Percentiles rank a stretch among this genome's conserved stretches.
Evolutionary conservation across 192 early-diverging fungal genomes (phyloP).

Genomic region (Coemansia sp.): DNA sequence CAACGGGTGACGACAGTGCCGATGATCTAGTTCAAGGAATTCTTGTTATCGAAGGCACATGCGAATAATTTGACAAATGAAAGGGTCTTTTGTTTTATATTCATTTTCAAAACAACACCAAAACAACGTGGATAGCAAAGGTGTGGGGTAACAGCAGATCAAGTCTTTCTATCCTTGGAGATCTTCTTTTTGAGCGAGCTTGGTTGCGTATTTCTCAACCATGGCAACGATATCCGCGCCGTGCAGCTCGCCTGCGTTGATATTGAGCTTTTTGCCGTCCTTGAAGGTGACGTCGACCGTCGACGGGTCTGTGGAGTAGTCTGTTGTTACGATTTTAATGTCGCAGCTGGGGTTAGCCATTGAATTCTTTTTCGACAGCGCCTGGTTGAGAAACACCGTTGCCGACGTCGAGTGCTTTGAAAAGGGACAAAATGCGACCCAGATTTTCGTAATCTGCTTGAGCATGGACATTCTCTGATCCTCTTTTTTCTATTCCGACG

Average conservation of each 20-base stretch:
- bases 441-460: slow-evolving; percentile 49
- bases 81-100: background rate
- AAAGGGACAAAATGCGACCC: slow-evolving; percentile 50
- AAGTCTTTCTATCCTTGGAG: slow-evolving; percentile 37
- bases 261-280: slow-evolving; percentile 41
- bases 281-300: slow-evolving; percentile 48
- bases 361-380: slow-evolving; percentile 43
- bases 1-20: background rate
- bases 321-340: slow-evolving; percentile 38
- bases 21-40: slow-evolving; percentile 11
- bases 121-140: background rate
- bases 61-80: background rate
- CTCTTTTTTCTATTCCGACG: background rate
- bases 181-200: slow-evolving; percentile 52
- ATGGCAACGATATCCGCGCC: slow-evolving; percentile 42
- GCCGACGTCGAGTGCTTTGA: slow-evolving; percentile 37
- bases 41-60: slow-evolving; percentile 24
- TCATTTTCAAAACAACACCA: background rate
- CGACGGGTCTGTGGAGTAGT: slow-evolving; percentile 31
- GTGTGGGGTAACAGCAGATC: background rate
- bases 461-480: slow-evolving; percentile 23
- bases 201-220: slow-evolving; percentile 44
- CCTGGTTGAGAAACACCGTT: slow-evolving; percentile 50
- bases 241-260: slow-evolving; percentile 34
- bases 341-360: slow-evolving; percentile 49